Evolutionary conservation across 2,329 filamentous ascomycete species (phyloP).

Genomic region (Cordyceps pruinosa): DNA sequence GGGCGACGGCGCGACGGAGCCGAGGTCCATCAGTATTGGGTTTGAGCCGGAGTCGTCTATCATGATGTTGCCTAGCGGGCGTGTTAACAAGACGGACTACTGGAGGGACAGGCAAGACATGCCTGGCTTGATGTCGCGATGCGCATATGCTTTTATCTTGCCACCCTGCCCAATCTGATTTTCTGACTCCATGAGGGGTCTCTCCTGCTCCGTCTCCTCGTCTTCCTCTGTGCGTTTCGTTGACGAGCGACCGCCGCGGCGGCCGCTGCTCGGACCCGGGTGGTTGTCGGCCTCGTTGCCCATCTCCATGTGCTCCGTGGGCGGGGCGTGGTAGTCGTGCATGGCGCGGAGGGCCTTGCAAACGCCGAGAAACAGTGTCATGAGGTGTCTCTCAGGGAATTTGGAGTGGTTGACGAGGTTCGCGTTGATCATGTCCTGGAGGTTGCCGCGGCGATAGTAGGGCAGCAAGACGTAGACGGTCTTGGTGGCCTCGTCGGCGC

Average conservation of each 20-base stretch:
- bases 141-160: conserved; percentile 73
- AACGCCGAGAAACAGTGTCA: conserved; percentile 87
- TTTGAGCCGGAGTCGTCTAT: conserved; percentile 83
- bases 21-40: conserved; percentile 95
- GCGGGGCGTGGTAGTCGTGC: conserved; percentile 67
- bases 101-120: conserved; percentile 22
- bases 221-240: conserved; percentile 50
- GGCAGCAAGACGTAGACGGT: conserved; percentile 95
- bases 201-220: conserved; percentile 67
- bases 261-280: conserved; percentile 30
- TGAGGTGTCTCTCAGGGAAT: conserved; percentile 81
- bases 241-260: not conserved
- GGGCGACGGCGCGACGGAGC: conserved; percentile 80
- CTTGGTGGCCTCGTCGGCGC: conserved; percentile 60
- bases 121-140: conserved; percentile 97
- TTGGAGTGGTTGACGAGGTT: conserved; percentile 91
- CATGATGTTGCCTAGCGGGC: conserved; percentile 80
- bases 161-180: conserved; percentile 59
- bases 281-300: conserved; percentile 35
- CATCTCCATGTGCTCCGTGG: conserved; percentile 47
- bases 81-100: not conserved
- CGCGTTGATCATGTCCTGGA: conserved; percentile 97
- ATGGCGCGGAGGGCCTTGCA: conserved; percentile 82
- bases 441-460: conserved; percentile 89
- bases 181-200: conserved; percentile 77